Evolutionary conservation across 139 green algal genomes (phyloP).

Genomic region (Coccomyxa sp.): DNA sequence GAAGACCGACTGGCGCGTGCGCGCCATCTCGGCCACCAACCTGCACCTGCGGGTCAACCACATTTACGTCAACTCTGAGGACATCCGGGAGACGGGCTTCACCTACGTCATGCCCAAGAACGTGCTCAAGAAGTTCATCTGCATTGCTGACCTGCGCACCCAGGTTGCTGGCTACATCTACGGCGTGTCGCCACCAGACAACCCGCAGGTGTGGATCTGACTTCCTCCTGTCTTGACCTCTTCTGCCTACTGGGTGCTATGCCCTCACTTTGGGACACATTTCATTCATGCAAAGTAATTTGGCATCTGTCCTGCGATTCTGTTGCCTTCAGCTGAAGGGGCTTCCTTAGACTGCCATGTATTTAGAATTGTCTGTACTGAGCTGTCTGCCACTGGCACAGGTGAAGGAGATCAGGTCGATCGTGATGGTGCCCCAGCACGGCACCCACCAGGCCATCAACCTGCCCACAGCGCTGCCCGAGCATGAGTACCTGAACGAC

Average conservation of each 20-base stretch:
- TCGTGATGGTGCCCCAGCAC: constrained; percentile 97
- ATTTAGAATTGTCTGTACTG: no score
- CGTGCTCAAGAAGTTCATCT: constrained; percentile 99
- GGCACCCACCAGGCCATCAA: constrained; percentile 93
- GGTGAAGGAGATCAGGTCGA: constrained; percentile 94
- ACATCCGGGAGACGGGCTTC: constrained; percentile 91
- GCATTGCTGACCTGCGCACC: constrained; percentile 94
- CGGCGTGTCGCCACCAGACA: constrained; percentile 92
- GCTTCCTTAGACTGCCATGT: no score
- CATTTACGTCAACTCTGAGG: constrained; percentile 98
- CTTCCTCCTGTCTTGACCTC: not conserved
- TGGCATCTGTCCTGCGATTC: no score
- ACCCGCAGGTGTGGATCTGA: constrained; percentile 67
- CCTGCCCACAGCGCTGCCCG: constrained; percentile 80
- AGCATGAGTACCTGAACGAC: constrained; percentile 95
- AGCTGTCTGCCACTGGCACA: constrained; percentile 15
- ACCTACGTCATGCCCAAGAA: constrained; percentile 99
- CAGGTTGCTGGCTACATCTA: constrained; percentile 94
- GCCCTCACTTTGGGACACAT: not conserved
- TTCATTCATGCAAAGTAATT: no score
- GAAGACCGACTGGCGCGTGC: constrained; percentile 99
- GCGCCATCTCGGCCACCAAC: constrained; percentile 95
- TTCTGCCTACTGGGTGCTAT: not conserved
- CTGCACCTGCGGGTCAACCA: constrained; percentile 98
- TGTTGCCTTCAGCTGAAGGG: no score